A percentile compares a stretch with the other conserved stretches of the same genome.
Evolutionary conservation across 176 grass and related monocot species (phyloP).

Genomic region (Poa pratensis): DNA sequence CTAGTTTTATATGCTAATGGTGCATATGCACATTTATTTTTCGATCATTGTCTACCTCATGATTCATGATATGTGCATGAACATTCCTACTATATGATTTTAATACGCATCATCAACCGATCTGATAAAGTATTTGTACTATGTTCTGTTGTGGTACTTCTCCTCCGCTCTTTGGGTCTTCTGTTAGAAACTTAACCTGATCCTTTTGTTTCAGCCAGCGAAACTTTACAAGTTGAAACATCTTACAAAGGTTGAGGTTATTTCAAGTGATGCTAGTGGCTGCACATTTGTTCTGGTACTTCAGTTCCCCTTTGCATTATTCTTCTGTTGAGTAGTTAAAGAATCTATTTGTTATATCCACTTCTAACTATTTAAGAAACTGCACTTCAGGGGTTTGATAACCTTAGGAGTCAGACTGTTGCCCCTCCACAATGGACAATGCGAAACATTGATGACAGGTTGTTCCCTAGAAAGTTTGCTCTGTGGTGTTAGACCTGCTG

Average conservation of each 20-base stretch:
- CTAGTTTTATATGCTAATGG: conserved; percentile 33
- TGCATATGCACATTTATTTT: conserved; percentile 31
- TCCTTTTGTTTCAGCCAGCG: conserved; percentile 62
- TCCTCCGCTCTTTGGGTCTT: not conserved
- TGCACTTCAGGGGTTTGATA: conserved; percentile 84
- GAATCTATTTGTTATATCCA: conserved; percentile 38
- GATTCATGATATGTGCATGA: conserved; percentile 16
- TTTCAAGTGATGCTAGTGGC: conserved; percentile 93
- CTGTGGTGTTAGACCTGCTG: conserved; percentile 38
- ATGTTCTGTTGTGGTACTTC: conserved; percentile 20
- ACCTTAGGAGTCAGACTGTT: conserved; percentile 96
- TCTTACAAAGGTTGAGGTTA: conserved; percentile 92
- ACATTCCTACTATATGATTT: conserved; percentile 11
- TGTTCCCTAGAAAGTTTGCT: conserved; percentile 54
- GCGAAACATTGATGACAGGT: conserved; percentile 99
- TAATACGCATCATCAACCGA: not conserved
- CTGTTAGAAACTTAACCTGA: conserved; percentile 30
- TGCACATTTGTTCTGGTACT: conserved; percentile 99
- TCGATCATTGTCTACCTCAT: conserved; percentile 43
- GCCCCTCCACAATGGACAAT: conserved; percentile 98
- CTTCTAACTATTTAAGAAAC: conserved; percentile 36
- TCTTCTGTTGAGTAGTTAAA: conserved; percentile 34
- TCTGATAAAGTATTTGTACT: not conserved
- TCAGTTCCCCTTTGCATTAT: conserved; percentile 30
- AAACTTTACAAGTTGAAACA: conserved; percentile 99